A percentile compares a stretch with the other conserved stretches of the same genome.
Evolutionary conservation across 805 yeast species (phyloP).

Genomic region (Suhomyces sp.): DNA sequence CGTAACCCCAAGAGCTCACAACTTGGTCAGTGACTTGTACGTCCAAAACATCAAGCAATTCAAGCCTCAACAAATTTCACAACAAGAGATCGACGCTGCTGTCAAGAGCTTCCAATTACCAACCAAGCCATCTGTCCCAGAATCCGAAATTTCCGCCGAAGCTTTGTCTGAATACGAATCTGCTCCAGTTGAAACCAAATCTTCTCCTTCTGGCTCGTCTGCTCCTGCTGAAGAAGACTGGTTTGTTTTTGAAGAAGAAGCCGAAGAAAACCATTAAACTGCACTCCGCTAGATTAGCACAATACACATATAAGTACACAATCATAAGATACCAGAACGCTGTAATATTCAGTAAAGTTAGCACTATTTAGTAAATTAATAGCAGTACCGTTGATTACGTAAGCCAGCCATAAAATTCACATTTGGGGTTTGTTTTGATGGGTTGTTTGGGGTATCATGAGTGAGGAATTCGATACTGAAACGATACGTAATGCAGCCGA

Average conservation of each 20-base stretch:
- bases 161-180: slow-evolving; percentile 68
- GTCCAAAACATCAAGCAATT: slow-evolving; percentile 81
- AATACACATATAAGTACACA: background rate
- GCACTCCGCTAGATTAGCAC: background rate
- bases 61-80: slow-evolving; percentile 76
- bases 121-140: slow-evolving; percentile 71
- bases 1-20: slow-evolving; percentile 41
- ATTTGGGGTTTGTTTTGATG: background rate
- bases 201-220: slow-evolving; percentile 29
- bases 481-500: slow-evolving; percentile 37
- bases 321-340: background rate
- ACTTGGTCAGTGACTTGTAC: slow-evolving; percentile 82
- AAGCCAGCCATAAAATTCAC: background rate
- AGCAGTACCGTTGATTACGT: background rate
- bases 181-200: slow-evolving; percentile 59
- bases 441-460: background rate
- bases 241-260: slow-evolving; percentile 73
- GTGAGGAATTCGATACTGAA: slow-evolving; percentile 25
- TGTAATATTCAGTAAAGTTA: too few species aligned
- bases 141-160: slow-evolving; percentile 65
- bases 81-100: slow-evolving; percentile 71
- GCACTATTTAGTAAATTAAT: too few species aligned
- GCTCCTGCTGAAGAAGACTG: slow-evolving; percentile 65
- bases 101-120: slow-evolving; percentile 86
- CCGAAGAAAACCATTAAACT: slow-evolving; percentile 52